Conservation (phyloP, 345 rosid genomes). For the Physaria fendleri region DNA sequence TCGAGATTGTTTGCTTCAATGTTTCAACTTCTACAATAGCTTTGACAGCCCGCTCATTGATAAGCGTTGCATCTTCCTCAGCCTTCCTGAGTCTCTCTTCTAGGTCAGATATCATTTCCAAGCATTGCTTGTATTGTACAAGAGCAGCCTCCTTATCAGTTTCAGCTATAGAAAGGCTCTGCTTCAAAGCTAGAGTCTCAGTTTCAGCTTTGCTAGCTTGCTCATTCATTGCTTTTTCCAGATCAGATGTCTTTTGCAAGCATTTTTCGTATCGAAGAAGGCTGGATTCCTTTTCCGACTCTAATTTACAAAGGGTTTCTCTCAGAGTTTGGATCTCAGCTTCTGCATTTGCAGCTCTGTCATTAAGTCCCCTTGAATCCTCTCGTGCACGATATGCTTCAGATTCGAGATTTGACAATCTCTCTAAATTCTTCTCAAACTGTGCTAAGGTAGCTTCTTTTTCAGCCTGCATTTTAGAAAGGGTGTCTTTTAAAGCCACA, state of each 20-base stretch:
- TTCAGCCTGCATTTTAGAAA: constrained; percentile 71
- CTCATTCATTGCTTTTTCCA: constrained; percentile 55
- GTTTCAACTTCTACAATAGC: constrained; percentile 59
- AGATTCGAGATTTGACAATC: constrained; percentile 59
- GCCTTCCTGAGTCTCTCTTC: constrained; percentile 51
- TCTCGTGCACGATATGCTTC: constrained; percentile 57
- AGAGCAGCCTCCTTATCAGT: constrained; percentile 57
- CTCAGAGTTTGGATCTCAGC: constrained; percentile 61
- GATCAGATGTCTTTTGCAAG: constrained; percentile 51
- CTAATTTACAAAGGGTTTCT: constrained; percentile 46
- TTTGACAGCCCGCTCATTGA: constrained; percentile 43
- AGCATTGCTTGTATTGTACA: constrained; percentile 42
- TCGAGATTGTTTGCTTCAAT: constrained; percentile 49
- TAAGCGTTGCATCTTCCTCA: constrained; percentile 46
- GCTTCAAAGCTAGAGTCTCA: constrained; percentile 45
- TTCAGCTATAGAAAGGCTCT: constrained; percentile 46
- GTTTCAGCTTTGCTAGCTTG: constrained; percentile 55
- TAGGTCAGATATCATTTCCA: constrained; percentile 46
- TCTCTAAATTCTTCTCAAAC: constrained; percentile 63
- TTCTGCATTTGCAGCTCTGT: constrained; percentile 64
- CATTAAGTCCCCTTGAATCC: constrained; percentile 49
- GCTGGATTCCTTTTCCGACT: constrained; percentile 58
- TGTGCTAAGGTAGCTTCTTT: constrained; percentile 66
- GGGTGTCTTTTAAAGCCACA: constrained; percentile 51
- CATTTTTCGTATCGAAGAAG: constrained; percentile 59